phyloP scores from a whole-genome alignment of 116 monocot species.

The Iris pallida region DNA sequence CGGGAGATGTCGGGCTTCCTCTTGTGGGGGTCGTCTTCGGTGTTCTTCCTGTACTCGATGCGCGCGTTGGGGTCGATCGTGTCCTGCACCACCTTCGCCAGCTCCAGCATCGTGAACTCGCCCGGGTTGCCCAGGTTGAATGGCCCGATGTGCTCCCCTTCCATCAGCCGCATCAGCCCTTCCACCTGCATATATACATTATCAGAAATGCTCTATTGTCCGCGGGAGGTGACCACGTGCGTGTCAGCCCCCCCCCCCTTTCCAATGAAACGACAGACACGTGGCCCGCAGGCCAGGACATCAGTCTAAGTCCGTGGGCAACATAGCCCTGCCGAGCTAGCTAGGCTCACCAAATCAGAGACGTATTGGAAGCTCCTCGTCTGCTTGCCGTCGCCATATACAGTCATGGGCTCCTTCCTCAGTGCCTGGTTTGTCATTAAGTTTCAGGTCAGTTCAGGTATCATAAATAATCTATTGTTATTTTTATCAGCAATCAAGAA shows the following conservation, averaged over 20 bases:
- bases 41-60: conserved; percentile 72
- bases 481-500: too few species aligned
- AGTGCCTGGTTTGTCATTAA: conserved; percentile 27
- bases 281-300: too few species aligned
- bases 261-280: conserved; percentile 7
- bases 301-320: too few species aligned
- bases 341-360: conserved; percentile 28
- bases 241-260: conserved; percentile 82
- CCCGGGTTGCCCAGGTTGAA: conserved; percentile 54
- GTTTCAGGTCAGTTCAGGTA: too few species aligned
- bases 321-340: too few species aligned
- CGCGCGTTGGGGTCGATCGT: conserved; percentile 71
- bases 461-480: too few species aligned
- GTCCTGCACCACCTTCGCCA: conserved; percentile 60
- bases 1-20: conserved; percentile 75
- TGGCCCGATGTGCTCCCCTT: conserved; percentile 44
- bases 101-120: conserved; percentile 51
- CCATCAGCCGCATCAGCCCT: conserved; percentile 41
- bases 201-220: conserved; percentile 90
- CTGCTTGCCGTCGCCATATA: conserved; percentile 55
- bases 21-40: conserved; percentile 82
- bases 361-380: conserved; percentile 59
- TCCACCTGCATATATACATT: conserved; percentile 60
- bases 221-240: too few species aligned
- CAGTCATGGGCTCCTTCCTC: conserved; percentile 50